Base-by-base conservation (phyloP, 1,139 yeast species). In the Scheffersomyces illinoinensis region DNA sequence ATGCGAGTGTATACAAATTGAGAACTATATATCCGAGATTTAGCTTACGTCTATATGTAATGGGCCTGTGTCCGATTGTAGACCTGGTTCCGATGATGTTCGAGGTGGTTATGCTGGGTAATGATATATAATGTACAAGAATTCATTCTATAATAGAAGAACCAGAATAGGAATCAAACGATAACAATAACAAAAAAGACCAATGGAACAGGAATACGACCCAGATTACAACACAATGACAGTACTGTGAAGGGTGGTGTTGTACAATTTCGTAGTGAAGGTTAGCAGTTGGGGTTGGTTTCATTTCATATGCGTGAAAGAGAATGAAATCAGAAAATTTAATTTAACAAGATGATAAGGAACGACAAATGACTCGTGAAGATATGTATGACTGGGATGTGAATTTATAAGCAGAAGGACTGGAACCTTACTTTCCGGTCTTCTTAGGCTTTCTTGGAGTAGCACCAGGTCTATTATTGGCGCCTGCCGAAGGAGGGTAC, bases 371-470 rank as follows among this genome's bases (percentile, higher is more conserved):
- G 49, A 43, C 24, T 43, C 48, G 53, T 26, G 43, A 33, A 12
- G 43, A 33, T 33, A 21, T 20, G 17, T 48, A 48, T 48, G 51
- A 48, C 51, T 48, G 51, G 43, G 51, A 48, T 48, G 51, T 51
- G 33, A 18, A 51, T 26, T 33, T 33, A 33, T 33, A 33, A 33
- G 43, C 43, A 12, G 43, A 19, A 23, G 53, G 53, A 23, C 53
- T 51, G 23, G 21, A 21, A 18, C 14, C 47, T 67, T 78, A 85
- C 74, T 85, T 86, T 47, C 82, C 75, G 58, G 84, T 79, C 75
- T 86, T 85, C 76, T 90, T 90, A 71, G 86, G 88, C 73, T 88
- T 88, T 72, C 91, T 85, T 68, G 90, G 91, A 52, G 91, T 87
- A 54, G 89, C 82, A 60, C 85, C 86, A 23, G 87, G 85, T 68